Percentiles rank a stretch among this genome's conserved stretches.
Conservation (phyloP, 139 green algal species). For the Chlorella sp. region DNA sequence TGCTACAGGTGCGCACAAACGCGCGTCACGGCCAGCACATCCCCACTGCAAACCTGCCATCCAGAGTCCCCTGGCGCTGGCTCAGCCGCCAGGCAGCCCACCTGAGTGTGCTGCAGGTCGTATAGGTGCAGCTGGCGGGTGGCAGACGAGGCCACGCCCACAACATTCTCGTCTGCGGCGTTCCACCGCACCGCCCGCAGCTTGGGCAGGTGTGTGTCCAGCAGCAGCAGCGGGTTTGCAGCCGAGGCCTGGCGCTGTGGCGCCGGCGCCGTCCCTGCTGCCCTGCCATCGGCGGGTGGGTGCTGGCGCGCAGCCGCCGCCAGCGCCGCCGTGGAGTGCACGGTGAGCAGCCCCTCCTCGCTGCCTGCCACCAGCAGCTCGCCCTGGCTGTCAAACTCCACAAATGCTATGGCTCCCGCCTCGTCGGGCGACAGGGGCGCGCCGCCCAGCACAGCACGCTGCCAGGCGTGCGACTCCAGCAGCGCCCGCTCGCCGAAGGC, state of each 20-base stretch:
- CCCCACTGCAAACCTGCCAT: not conserved
- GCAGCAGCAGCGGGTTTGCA: constrained; percentile 23
- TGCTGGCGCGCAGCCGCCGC: not conserved
- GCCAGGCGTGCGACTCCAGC: constrained; percentile 9
- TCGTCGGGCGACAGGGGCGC: constrained; percentile 9
- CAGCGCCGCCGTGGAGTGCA: constrained; percentile 27
- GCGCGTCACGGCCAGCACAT: no score
- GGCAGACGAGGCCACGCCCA: constrained; percentile 20
- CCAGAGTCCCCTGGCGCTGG: not conserved
- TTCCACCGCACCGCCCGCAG: constrained; percentile 43
- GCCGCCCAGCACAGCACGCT: constrained; percentile 19
- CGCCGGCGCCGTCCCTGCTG: not conserved
- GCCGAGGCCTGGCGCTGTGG: not conserved
- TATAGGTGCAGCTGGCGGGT: constrained; percentile 35
- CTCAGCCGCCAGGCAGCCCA: not conserved
- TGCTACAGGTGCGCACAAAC: no score
- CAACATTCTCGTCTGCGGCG: constrained; percentile 30
- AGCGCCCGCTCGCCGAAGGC: not conserved
- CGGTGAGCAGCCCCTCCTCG: constrained; percentile 26
- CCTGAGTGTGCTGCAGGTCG: constrained; percentile 47
- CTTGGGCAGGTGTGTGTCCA: constrained; percentile 28
- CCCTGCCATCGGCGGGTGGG: no score
- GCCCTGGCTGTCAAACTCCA: constrained; percentile 30
- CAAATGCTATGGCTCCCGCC: not conserved
- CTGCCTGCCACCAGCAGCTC: constrained; percentile 37